These are phyloP conservation scores for Sphenostylis stenocarpa DNA, from an alignment of 306 rosid species.

Conservation along the genomic window DNA sequence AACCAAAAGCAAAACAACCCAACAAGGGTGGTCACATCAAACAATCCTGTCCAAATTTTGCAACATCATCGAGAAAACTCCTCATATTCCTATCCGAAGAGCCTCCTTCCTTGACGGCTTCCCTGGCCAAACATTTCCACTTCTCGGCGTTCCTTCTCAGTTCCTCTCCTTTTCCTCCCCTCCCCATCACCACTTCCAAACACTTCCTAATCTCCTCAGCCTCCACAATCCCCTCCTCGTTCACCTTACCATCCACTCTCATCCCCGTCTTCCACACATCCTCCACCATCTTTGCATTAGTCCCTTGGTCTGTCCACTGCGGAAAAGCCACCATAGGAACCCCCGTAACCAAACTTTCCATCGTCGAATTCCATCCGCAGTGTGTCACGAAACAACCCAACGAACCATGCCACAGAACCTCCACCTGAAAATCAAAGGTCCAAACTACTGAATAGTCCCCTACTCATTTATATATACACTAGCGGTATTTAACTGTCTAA, in stretches of 20 bases:
- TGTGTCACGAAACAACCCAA: slow-evolving; percentile 57
- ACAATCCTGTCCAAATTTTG: not conserved
- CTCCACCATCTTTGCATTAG: slow-evolving; percentile 50
- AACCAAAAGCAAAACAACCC: too few species aligned
- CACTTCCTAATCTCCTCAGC: slow-evolving; percentile 48
- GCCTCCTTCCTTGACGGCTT: slow-evolving; percentile 47
- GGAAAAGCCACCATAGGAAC: slow-evolving; percentile 59
- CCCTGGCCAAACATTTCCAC: slow-evolving; percentile 46
- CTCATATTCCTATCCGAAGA: slow-evolving; percentile 39
- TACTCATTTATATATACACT: too few species aligned
- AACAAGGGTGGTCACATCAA: too few species aligned
- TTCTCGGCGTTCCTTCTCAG: slow-evolving; percentile 43
- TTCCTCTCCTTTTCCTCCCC: slow-evolving; percentile 36
- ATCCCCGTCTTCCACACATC: slow-evolving; percentile 55
- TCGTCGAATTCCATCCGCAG: slow-evolving; percentile 62
- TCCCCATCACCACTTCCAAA: slow-evolving; percentile 52
- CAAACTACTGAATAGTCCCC: too few species aligned
- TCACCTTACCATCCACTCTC: slow-evolving; percentile 32
- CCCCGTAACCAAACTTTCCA: slow-evolving; percentile 51
- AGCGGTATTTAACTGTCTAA: too few species aligned
- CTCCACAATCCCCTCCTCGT: slow-evolving; percentile 38
- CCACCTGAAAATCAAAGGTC: slow-evolving; percentile 17
- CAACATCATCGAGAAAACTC: slow-evolving; percentile 11
- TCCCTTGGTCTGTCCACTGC: slow-evolving; percentile 56
- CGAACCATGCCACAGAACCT: slow-evolving; percentile 48